Evolutionary conservation across 441 rosid genomes (phyloP), one percentile per base, ranked within the genome.

Genomic region (Biscutella auriculata): DNA sequence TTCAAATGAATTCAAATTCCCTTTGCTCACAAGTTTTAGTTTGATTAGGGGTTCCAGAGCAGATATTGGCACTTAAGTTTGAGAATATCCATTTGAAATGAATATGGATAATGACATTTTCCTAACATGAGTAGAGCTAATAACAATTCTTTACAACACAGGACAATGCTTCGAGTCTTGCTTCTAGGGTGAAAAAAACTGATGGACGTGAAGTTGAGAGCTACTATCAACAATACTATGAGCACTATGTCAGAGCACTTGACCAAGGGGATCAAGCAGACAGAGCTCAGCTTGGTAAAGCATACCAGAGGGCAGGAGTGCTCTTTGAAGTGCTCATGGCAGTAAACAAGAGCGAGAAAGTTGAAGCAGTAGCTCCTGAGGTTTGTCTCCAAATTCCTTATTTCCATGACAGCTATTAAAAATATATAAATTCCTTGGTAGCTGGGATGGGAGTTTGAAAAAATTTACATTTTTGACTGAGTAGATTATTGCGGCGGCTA

Each of bases 281-380:
- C 78, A 94, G 99, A 74, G 97, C 89, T 73, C 97, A 93, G 74
- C 96, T 94, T 66, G 94, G 91, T 45, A 94, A 94, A 74, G 96
- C 96, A 65, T 94, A 94, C 75, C 88, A 90, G 80, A 94, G 94
- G 12, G 99, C 99, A 0, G 97, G 97, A 34, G 95, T 89, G 55
- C 99, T 94, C 63, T 89, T 87, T 76, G 99, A 94, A 82, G 99
- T 89, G 57, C 95, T 89, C 40, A 89, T 88, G 54, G 97, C 97
- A 14, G 95, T 90, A 53, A 87, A 87, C 72, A 94, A 94, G 80
- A 77, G 83, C n/a, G 97, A 94, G 66, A 81, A 93, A 78, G 95
- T 87, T 52, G 99, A 89, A 82, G 96, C 89, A 80, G 97, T 93
- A 77, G 90, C 96, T 68, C 97, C 98, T 6, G 97, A 92, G 97